These are phyloP conservation scores for Flueggea neowawraea DNA, from an alignment of 441 rosid species.

Conservation along the genomic window DNA sequence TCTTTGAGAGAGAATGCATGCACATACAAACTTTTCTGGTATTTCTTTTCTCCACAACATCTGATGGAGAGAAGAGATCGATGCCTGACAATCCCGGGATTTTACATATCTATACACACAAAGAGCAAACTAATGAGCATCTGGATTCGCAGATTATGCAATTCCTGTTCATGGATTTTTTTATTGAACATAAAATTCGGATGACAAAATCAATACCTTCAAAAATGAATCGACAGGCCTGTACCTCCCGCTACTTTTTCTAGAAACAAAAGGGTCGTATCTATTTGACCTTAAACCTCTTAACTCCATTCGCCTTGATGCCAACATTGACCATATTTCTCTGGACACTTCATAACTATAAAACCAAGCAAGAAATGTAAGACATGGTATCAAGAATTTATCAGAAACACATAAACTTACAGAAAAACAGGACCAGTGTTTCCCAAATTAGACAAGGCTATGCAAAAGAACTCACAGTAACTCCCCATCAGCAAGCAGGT, in stretches of 20 bases:
- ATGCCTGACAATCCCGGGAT: conserved; percentile 27
- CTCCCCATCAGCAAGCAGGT: conserved; percentile 32
- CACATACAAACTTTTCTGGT: conserved; percentile 36
- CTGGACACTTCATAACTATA: conserved; percentile 28
- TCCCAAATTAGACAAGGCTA: not conserved
- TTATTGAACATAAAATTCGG: too few species aligned
- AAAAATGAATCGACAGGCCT: conserved; percentile 33
- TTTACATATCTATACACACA: conserved; percentile 29
- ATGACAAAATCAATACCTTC: conserved; percentile 16
- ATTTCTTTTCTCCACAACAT: conserved; percentile 29
- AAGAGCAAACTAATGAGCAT: not conserved
- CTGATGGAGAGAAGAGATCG: conserved; percentile 35
- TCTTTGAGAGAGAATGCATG: conserved; percentile 28
- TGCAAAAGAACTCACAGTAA: conserved; percentile 19
- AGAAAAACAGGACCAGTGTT: too few species aligned
- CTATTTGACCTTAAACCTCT: conserved; percentile 13
- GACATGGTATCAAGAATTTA: not conserved
- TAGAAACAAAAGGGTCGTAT: conserved; percentile 21
- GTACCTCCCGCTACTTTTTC: conserved; percentile 28
- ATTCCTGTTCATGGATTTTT: too few species aligned
- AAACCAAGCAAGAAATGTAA: conserved; percentile 6
- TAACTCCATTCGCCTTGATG: conserved; percentile 15
- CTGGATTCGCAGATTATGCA: too few species aligned
- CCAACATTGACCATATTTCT: conserved; percentile 26
- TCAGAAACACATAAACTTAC: too few species aligned